These are phyloP conservation scores for Tricholoma hemisulphureum DNA, from an alignment of 768 basidiomycete species.

Conservation along the genomic window DNA sequence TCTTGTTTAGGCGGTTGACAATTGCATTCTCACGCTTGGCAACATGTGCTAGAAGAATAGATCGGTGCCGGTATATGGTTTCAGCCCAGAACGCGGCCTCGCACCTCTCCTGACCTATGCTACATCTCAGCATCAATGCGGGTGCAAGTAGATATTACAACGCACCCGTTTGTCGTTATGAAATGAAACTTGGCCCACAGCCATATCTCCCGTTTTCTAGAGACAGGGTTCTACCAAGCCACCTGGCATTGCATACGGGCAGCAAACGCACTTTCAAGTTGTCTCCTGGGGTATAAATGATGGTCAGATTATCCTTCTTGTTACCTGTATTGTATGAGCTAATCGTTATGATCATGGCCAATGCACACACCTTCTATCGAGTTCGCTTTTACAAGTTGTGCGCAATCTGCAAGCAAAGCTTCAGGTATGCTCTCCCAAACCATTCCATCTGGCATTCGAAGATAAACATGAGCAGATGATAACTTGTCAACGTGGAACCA, in stretches of 20 bases:
- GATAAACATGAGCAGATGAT: conserved; percentile 94
- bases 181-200: conserved; percentile 93
- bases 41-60: conserved; percentile 59
- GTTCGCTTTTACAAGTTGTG: conserved; percentile 96
- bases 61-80: neutral
- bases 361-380: conserved; percentile 79
- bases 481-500: conserved; percentile 99
- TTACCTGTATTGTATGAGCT: conserved; percentile 59
- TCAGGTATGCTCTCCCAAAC: conserved; percentile 87
- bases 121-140: neutral
- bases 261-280: conserved; percentile 75
- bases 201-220: conserved; percentile 98
- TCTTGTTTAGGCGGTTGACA: conserved; percentile 92
- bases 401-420: conserved; percentile 76
- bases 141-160: neutral
- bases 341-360: neutral
- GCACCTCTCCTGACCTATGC: conserved; percentile 77
- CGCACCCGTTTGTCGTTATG: conserved; percentile 83
- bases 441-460: conserved; percentile 83
- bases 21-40: conserved; percentile 81
- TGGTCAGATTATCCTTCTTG: conserved; percentile 89
- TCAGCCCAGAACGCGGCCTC: neutral
- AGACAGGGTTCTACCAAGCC: neutral
- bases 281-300: conserved; percentile 91
- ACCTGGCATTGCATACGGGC: neutral